Conservation (phyloP, 257 asterid genomes). For the Salvia splendens region DNA sequence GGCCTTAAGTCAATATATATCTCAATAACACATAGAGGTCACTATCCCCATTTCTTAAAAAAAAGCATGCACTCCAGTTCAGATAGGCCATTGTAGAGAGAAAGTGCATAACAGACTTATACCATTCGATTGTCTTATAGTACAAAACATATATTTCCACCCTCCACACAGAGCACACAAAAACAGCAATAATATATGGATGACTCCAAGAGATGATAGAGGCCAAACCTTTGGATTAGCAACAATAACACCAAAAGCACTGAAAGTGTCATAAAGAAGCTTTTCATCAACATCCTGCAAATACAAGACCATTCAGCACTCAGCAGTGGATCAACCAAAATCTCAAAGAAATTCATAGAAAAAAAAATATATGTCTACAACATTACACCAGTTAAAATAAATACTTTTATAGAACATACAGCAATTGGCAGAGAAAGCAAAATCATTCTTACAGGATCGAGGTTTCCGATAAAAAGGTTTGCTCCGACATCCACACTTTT, state of each 20-base stretch:
- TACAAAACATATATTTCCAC: neutral
- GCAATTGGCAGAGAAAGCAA: neutral
- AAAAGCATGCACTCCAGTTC: neutral
- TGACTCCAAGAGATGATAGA: conserved; percentile 16
- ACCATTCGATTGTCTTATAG: neutral
- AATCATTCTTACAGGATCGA: conserved; percentile 79
- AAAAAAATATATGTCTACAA: neutral
- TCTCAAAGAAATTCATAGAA: neutral
- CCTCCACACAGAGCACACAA: conserved; percentile 4
- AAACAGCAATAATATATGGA: neutral
- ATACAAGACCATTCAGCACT: neutral
- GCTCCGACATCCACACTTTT: conserved; percentile 98
- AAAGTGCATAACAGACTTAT: neutral
- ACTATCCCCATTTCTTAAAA: neutral
- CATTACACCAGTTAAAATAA: conserved; percentile 13
- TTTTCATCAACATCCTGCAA: conserved; percentile 97
- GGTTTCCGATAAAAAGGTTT: conserved; percentile 93
- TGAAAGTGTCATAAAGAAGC: conserved; percentile 90
- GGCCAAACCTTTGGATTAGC: conserved; percentile 80
- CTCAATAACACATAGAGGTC: neutral
- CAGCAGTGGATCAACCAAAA: neutral
- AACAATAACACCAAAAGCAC: conserved; percentile 94
- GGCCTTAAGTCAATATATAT: neutral
- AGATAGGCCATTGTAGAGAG: neutral
- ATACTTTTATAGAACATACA: conserved; percentile 9